Percentiles rank a stretch among this genome's conserved stretches.
Evolutionary conservation across 2,329 filamentous ascomycete genomes (phyloP).

Genomic region (Aspergillus eucalypticola): DNA sequence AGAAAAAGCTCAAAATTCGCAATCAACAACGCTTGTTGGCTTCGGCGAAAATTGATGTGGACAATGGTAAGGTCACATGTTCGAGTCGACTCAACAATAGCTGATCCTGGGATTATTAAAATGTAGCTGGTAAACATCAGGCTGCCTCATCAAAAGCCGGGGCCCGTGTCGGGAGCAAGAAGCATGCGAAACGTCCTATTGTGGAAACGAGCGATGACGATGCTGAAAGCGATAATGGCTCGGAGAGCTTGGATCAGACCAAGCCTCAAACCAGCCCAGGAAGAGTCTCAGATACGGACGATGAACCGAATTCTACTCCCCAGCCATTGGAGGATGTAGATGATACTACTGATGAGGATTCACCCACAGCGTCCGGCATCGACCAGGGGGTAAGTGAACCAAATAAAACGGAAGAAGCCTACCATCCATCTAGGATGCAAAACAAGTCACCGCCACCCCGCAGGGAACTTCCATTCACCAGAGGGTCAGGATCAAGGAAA

Average conservation of each 20-base stretch:
- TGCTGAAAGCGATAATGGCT: slow-evolving; percentile 35
- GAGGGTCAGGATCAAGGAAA: slow-evolving; percentile 18
- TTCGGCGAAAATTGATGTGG: slow-evolving; percentile 48
- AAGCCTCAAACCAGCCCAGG: slow-evolving; percentile 8
- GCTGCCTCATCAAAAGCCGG: slow-evolving; percentile 14
- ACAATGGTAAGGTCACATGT: slow-evolving; percentile 30
- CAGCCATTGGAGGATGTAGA: slow-evolving; percentile 34
- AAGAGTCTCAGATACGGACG: slow-evolving; percentile 27
- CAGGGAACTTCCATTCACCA: slow-evolving; percentile 45
- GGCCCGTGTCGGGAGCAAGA: slow-evolving; percentile 18
- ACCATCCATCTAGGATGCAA: slow-evolving; percentile 13
- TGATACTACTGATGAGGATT: slow-evolving; percentile 35
- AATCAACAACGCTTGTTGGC: slow-evolving; percentile 61
- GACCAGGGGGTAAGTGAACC: slow-evolving; percentile 4
- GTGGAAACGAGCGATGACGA: slow-evolving; percentile 22
- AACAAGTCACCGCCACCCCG: slow-evolving; percentile 37
- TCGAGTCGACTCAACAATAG: neutral
- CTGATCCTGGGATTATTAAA: neutral
- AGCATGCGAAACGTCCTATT: slow-evolving; percentile 32
- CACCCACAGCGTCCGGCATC: neutral
- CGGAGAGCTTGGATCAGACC: slow-evolving; percentile 39
- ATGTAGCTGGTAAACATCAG: slow-evolving; percentile 32
- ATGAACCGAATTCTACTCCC: slow-evolving; percentile 30
- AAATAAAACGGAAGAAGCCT: neutral
- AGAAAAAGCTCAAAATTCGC: slow-evolving; percentile 65